Evolutionary conservation across 108 stramenopile genomes (phyloP).

Genomic region (Mayamaea pseudoterrestris): DNA sequence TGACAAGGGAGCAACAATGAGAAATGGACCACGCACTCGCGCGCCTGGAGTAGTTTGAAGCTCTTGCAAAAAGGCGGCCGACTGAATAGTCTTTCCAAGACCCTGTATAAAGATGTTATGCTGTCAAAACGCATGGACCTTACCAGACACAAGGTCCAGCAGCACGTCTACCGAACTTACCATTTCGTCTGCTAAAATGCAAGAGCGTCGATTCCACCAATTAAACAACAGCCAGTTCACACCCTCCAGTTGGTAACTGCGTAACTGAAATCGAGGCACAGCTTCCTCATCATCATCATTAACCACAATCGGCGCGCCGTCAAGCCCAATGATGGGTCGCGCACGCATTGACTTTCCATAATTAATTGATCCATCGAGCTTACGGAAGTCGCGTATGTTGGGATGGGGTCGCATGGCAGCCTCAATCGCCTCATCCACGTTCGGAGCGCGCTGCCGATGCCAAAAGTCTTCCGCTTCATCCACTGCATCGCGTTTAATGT

Average conservation of each 20-base stretch:
- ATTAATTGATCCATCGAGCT: conserved; percentile 56
- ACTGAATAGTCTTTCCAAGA: conserved; percentile 55
- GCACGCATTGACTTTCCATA: conserved; percentile 52
- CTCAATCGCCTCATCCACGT: conserved; percentile 21
- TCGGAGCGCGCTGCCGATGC: conserved; percentile 59
- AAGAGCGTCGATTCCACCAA: conserved; percentile 83
- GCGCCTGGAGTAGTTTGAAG: conserved; percentile 36
- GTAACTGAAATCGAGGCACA: conserved; percentile 43
- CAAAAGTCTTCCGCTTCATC: conserved; percentile 76
- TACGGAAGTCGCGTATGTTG: conserved; percentile 63
- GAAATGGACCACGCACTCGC: conserved; percentile 78
- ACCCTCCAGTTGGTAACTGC: conserved; percentile 92
- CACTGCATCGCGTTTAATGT: conserved; percentile 76
- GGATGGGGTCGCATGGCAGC: conserved; percentile 38
- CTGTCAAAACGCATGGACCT: too few relatives aligned
- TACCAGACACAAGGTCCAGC: too few relatives aligned
- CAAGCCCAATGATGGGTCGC: conserved; percentile 25
- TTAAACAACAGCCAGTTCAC: conserved; percentile 96
- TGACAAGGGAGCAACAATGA: conserved; percentile 87
- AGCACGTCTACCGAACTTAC: conserved; percentile 49
- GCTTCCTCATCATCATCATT: conserved; percentile 27
- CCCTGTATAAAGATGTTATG: background rate
- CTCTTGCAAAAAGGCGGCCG: conserved; percentile 51
- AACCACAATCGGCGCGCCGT: conserved; percentile 18
- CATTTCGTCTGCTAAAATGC: conserved; percentile 97